Evolutionary conservation across 495 filamentous ascomycete genomes (phyloP).

Genomic region (Cudoniella acicularis): DNA sequence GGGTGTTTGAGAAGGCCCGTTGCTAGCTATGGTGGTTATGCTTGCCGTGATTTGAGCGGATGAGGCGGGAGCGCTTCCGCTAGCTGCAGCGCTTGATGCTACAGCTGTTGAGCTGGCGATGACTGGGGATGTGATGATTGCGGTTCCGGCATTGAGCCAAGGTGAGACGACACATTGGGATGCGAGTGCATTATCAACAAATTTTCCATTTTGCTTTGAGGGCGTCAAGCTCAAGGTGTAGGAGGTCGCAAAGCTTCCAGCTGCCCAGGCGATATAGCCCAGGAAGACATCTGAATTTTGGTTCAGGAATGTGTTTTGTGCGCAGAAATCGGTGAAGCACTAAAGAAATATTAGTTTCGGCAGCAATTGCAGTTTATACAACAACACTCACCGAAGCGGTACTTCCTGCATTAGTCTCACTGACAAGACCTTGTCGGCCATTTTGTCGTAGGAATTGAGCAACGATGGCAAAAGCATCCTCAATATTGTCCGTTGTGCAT

Average conservation of each 20-base stretch:
- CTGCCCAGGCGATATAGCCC: slow-evolving; percentile 47
- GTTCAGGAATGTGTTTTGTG: slow-evolving; percentile 44
- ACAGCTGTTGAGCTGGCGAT: neutral
- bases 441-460: slow-evolving; percentile 44
- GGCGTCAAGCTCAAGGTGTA: slow-evolving; percentile 46
- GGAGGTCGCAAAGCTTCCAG: slow-evolving; percentile 41
- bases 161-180: slow-evolving; percentile 34
- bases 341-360: neutral
- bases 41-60: neutral
- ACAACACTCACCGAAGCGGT: slow-evolving; percentile 15
- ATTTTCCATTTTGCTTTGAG: slow-evolving; percentile 28
- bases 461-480: slow-evolving; percentile 40
- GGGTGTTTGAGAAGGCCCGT: neutral
- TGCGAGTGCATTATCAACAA: slow-evolving; percentile 36
- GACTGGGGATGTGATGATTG: neutral
- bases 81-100: neutral
- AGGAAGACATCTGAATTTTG: slow-evolving; percentile 48
- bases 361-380: neutral
- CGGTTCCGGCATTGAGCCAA: slow-evolving; percentile 22
- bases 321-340: slow-evolving; percentile 42
- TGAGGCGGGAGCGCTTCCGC: neutral
- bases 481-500: slow-evolving; percentile 47
- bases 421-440: slow-evolving; percentile 46
- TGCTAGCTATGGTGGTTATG: neutral
- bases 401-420: slow-evolving; percentile 51